Base-by-base conservation (phyloP, 805 yeast species). In the Teunomyces atbi region DNA sequence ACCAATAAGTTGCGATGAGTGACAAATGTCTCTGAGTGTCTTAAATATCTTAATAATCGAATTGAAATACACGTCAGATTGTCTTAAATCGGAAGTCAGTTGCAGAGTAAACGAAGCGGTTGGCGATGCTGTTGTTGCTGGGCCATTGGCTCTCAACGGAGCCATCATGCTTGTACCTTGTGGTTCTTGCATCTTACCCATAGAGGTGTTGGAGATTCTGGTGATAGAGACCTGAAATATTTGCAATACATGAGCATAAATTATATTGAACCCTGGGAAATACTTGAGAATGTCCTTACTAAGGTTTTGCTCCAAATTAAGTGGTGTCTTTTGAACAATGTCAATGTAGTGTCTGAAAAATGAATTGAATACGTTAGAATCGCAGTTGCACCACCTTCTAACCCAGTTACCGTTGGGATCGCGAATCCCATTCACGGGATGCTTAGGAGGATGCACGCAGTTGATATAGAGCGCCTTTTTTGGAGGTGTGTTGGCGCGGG, bases 321-420 rank as follows among this genome's bases (percentile, higher is more conserved):
- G 21, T 6, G 21, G 12, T 28, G 43, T 37, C 5, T 45, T 43
- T 27, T 55, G 52, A 5, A 59, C 36, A 5, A 76, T 56, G 15
- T 52, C 57, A 13, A 80, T 58, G 55, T 81, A 83, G 58, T 83
- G 87, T 48, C 84, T 75, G 41, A 82, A 65, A 51, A 83, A 83
- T 1, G 86, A 78, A 48, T 76, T 73, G 61, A 83, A 83, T 2
- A 83, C 65, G 53, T 81, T 83, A 45, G 80, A 69, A 50, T 81
- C 85, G 46, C 76, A 65, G 42, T 73, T 66, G 45, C 76, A 70
- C 88, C 88, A 83, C 52, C 82, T 67, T 46, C 74, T 66, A 7
- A 81, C 83, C 89, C 89, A 83, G 20, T 71, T 56, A 5, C 85
- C 87, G 47, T 68, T 75, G 6, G 86, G 81, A 49, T 83, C 83